Percentiles rank a stretch among this genome's conserved stretches.
These are phyloP conservation scores for Russula brevipes DNA, from an alignment of 768 basidiomycete genomes.

Conservation along the genomic window DNA sequence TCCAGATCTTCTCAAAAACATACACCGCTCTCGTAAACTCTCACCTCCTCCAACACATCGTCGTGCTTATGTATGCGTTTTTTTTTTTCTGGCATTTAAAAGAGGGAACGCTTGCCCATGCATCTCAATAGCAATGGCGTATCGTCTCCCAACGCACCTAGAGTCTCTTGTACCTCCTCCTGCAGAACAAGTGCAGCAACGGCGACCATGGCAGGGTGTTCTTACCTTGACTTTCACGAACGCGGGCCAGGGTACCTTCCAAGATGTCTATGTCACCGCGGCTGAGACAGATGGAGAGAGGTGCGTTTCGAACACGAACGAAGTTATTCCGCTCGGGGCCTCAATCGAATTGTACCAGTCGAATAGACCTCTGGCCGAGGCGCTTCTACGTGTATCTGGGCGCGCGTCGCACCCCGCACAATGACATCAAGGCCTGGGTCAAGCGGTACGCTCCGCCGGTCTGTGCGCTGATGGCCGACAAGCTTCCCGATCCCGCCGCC, in stretches of 20 bases:
- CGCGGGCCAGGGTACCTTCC: slow-evolving; percentile 39
- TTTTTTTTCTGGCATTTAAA: slow-evolving; percentile 7
- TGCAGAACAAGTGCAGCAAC: slow-evolving; percentile 38
- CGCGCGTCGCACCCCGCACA: slow-evolving; percentile 40
- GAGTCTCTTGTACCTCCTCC: slow-evolving; percentile 56
- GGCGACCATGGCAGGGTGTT: slow-evolving; percentile 53
- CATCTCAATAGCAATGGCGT: slow-evolving; percentile 41
- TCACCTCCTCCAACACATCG: background rate
- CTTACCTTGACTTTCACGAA: slow-evolving; percentile 49
- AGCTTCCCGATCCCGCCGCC: slow-evolving; percentile 44
- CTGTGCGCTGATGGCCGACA: slow-evolving; percentile 61
- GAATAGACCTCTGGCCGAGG: slow-evolving; percentile 53
- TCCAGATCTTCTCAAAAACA: background rate
- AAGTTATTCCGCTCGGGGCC: slow-evolving; percentile 1
- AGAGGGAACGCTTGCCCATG: slow-evolving; percentile 8
- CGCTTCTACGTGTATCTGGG: slow-evolving; percentile 40
- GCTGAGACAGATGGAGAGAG: slow-evolving; percentile 69
- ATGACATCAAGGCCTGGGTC: slow-evolving; percentile 50
- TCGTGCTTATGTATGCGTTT: slow-evolving; percentile 9
- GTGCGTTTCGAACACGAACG: slow-evolving; percentile 38
- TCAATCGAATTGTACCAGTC: slow-evolving; percentile 31
- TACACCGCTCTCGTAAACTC: background rate
- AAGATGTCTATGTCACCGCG: slow-evolving; percentile 54
- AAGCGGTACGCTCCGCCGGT: slow-evolving; percentile 41
- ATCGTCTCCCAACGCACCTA: slow-evolving; percentile 57